phyloP scores from a whole-genome alignment of 2,329 filamentous ascomycete genomes.

The Zymoseptoria tritici region DNA sequence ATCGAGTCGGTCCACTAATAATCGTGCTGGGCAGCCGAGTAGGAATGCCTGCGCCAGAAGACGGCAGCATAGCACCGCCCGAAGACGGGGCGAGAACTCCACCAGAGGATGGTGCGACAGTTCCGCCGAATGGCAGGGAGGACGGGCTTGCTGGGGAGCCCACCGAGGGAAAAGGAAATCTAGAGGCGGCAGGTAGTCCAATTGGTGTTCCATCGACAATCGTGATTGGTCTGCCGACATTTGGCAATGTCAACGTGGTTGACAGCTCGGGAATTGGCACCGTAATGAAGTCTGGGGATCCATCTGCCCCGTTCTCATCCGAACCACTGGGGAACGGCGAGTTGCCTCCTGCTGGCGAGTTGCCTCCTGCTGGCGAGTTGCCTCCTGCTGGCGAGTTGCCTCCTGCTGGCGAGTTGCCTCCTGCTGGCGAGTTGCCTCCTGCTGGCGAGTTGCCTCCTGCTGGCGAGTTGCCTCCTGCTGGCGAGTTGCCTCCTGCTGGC shows the following conservation, averaged over 20 bases:
- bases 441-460: too few relatives aligned
- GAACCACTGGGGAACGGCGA: neutral
- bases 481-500: too few relatives aligned
- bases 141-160: neutral
- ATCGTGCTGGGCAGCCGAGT: too few relatives aligned
- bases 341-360: neutral
- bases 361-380: neutral
- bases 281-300: neutral
- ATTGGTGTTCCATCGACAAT: neutral
- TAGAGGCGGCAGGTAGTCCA: neutral
- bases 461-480: too few relatives aligned
- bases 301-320: neutral
- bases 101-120: neutral
- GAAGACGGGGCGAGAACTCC: neutral
- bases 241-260: neutral
- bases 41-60: neutral
- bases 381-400: too few relatives aligned
- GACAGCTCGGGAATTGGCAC: neutral
- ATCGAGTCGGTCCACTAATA: too few relatives aligned
- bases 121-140: neutral
- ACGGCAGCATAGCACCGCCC: neutral
- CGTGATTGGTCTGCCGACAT: neutral
- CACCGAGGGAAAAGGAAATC: neutral
- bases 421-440: too few relatives aligned
- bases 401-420: too few relatives aligned